phyloP scores from a whole-genome alignment of 805 yeast genomes.

The Kuraishia capsulata region DNA sequence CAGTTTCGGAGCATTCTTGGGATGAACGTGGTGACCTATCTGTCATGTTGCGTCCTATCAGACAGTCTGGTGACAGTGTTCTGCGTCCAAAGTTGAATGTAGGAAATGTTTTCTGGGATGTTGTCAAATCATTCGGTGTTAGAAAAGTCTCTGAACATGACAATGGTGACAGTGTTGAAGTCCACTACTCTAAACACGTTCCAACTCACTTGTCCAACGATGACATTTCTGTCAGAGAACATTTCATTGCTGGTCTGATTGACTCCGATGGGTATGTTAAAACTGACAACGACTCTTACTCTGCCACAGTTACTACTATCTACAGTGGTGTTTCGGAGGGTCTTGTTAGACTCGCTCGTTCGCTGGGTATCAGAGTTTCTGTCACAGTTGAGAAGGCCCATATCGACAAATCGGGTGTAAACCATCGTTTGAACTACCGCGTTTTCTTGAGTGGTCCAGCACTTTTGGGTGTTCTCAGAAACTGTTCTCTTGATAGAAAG shows the following conservation, averaged over 20 bases:
- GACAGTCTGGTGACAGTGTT: slow-evolving; percentile 1
- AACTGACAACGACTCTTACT: slow-evolving; percentile 1
- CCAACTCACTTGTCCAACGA: slow-evolving; percentile 26
- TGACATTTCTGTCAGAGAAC: slow-evolving; percentile 30
- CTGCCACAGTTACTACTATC: slow-evolving; percentile 22
- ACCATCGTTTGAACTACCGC: slow-evolving; percentile 4
- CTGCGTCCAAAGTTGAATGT: slow-evolving; percentile 2
- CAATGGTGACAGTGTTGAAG: slow-evolving; percentile 4
- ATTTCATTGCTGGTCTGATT: slow-evolving; percentile 33
- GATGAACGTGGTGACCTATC: slow-evolving; percentile 2
- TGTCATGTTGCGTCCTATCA: slow-evolving; percentile 2
- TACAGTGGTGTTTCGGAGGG: slow-evolving; percentile 25
- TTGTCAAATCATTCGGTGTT: slow-evolving; percentile 8
- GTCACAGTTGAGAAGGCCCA: slow-evolving; percentile 18
- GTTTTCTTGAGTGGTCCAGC: slow-evolving; percentile 17
- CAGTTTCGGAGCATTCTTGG: neutral
- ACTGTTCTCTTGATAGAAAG: slow-evolving; percentile 16
- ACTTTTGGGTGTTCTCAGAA: slow-evolving; percentile 15
- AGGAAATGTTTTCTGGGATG: slow-evolving; percentile 22
- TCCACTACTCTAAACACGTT: slow-evolving; percentile 16
- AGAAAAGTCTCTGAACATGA: slow-evolving; percentile 13
- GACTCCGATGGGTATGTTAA: slow-evolving; percentile 25
- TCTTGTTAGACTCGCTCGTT: slow-evolving; percentile 27
- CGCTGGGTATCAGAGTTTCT: slow-evolving; percentile 30
- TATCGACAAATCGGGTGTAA: slow-evolving; percentile 7